These are phyloP conservation scores for Silene noctiflora DNA, from an alignment of 179 eudicot species.

Conservation along the genomic window DNA sequence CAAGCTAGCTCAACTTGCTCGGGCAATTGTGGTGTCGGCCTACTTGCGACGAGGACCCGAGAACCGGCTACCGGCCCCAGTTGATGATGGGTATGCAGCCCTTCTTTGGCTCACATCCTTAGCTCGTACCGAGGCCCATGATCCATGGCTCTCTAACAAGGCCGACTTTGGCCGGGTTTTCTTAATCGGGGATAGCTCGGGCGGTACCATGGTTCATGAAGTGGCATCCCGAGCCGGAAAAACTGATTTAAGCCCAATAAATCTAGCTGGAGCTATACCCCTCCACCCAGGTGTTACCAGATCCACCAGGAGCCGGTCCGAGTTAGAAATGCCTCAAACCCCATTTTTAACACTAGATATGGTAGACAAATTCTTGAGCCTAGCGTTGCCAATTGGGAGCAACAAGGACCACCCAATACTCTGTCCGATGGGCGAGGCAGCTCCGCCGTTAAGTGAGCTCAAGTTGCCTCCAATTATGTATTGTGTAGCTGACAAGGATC, in stretches of 20 bases:
- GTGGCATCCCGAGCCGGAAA: conserved; percentile 55
- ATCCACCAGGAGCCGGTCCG: conserved; percentile 58
- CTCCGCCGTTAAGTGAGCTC: conserved; percentile 41
- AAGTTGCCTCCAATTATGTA: conserved; percentile 52
- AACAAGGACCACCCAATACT: conserved; percentile 74
- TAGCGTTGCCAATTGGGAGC: conserved; percentile 62
- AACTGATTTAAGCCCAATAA: conserved; percentile 34
- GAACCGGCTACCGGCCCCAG: conserved; percentile 67
- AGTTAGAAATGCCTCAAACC: conserved; percentile 61
- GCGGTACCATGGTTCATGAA: conserved; percentile 65
- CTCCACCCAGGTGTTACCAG: conserved; percentile 69
- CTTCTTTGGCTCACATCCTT: conserved; percentile 55
- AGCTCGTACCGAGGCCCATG: conserved; percentile 28
- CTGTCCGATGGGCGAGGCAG: conserved; percentile 69
- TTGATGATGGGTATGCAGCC: conserved; percentile 50
- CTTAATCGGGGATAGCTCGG: conserved; percentile 77
- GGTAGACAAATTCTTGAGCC: conserved; percentile 60
- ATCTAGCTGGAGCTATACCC: conserved; percentile 55
- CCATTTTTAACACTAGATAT: conserved; percentile 73
- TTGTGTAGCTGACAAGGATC: conserved; percentile 68
- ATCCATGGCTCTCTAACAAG: conserved; percentile 34
- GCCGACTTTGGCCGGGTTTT: conserved; percentile 59
- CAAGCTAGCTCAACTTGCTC: conserved; percentile 39
- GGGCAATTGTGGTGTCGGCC: conserved; percentile 52
- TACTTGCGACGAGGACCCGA: conserved; percentile 65